phyloP scores from a whole-genome alignment of 208 protist species.

The Acanthamoeba lenticulata region DNA sequence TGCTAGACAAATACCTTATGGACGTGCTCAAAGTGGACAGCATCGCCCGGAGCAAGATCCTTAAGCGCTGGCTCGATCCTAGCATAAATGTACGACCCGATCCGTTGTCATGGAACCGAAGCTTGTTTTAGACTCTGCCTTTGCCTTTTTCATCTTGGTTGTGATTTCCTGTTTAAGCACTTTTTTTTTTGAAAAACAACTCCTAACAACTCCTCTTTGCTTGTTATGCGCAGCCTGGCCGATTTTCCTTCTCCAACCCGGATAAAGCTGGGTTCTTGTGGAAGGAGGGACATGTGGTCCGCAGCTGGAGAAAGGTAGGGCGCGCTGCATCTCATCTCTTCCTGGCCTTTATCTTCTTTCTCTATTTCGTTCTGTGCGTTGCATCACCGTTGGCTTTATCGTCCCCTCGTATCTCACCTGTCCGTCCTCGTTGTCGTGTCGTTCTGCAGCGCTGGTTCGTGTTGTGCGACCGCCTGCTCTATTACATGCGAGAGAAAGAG shows the following conservation, averaged over 20 bases:
- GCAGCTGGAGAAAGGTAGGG: slow-evolving; percentile 36
- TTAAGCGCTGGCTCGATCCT: slow-evolving; percentile 63
- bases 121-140: background rate
- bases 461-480: slow-evolving; percentile 45
- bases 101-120: background rate
- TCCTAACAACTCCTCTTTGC: background rate
- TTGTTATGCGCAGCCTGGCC: slow-evolving; percentile 14
- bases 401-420: background rate
- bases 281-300: slow-evolving; percentile 62
- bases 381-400: background rate
- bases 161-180: too few species aligned
- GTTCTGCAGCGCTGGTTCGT: slow-evolving; percentile 60
- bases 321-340: background rate
- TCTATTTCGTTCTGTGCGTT: too few species aligned
- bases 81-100: background rate
- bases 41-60: slow-evolving; percentile 30
- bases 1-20: slow-evolving; percentile 62
- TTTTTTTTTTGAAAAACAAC: background rate
- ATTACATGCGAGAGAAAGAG: slow-evolving; percentile 48
- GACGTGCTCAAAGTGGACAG: slow-evolving; percentile 25
- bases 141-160: background rate
- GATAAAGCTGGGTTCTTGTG: slow-evolving; percentile 42
- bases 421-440: too few species aligned
- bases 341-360: background rate
- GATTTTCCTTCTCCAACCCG: slow-evolving; percentile 45